Conservation (phyloP, 305 asterid species). For the Fraxinus xanthoxyloides region DNA sequence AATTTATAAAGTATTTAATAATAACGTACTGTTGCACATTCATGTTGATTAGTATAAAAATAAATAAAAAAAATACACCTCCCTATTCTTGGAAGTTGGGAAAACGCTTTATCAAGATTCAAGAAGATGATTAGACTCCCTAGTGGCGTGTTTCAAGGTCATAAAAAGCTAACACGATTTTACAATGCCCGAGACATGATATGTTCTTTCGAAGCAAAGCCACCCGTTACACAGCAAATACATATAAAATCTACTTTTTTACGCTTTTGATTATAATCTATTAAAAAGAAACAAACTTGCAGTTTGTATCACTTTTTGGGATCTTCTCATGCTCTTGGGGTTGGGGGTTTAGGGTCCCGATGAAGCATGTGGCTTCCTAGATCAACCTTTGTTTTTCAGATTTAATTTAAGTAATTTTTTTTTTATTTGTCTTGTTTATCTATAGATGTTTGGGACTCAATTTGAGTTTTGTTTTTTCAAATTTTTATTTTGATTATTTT, state of each 20-base stretch:
- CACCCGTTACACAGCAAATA: neutral
- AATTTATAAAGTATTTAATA: too few relatives aligned
- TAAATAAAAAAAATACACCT: neutral
- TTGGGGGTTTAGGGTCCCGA: neutral
- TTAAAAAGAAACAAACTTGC: neutral
- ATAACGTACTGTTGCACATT: too few relatives aligned
- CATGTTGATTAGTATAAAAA: too few relatives aligned
- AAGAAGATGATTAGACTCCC: neutral
- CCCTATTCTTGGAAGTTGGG: neutral
- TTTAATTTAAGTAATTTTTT: neutral
- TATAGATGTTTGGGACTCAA: neutral
- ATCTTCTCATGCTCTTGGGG: slow-evolving; percentile 13
- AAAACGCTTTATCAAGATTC: neutral
- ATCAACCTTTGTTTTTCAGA: neutral
- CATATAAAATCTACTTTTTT: neutral
- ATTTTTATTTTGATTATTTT: neutral
- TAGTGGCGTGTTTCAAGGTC: neutral
- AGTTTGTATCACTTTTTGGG: slow-evolving; percentile 13
- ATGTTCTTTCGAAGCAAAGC: slow-evolving; percentile 13
- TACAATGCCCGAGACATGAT: slow-evolving; percentile 6
- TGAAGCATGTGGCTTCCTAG: neutral
- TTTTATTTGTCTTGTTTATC: neutral
- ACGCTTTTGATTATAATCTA: neutral
- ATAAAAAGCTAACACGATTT: neutral
- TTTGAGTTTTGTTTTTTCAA: neutral